phyloP scores from a whole-genome alignment of 805 yeast species.

The Pichia heedii region DNA sequence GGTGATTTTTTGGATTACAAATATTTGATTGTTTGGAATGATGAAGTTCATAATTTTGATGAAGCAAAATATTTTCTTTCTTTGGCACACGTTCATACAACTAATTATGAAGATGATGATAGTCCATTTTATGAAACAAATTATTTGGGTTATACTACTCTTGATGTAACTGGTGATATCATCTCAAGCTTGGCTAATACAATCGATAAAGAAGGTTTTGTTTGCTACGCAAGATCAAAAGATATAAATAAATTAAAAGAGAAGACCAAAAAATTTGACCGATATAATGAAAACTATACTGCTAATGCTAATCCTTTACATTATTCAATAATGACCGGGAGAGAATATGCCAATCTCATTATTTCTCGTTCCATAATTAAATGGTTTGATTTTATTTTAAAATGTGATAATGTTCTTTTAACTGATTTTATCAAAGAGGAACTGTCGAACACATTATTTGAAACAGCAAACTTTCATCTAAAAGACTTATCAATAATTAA shows the following conservation, averaged over 20 bases:
- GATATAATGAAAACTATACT: neutral
- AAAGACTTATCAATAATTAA: neutral
- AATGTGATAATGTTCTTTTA: slow-evolving; percentile 29
- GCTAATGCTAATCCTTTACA: slow-evolving; percentile 36
- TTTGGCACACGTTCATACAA: slow-evolving; percentile 1
- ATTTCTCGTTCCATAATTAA: slow-evolving; percentile 35
- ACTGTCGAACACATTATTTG: slow-evolving; percentile 38
- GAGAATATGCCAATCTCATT: slow-evolving; percentile 43
- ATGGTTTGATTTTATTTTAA: slow-evolving; percentile 41
- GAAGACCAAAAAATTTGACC: neutral
- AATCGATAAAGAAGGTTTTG: slow-evolving; percentile 44
- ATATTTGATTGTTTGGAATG: slow-evolving; percentile 64
- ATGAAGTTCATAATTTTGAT: slow-evolving; percentile 57
- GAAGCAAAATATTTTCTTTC: slow-evolving; percentile 16
- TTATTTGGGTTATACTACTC: slow-evolving; percentile 1
- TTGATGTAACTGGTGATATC: slow-evolving; percentile 1
- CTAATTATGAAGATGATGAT: slow-evolving; percentile 1
- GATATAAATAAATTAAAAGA: slow-evolving; percentile 12
- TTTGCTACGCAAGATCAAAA: slow-evolving; percentile 31
- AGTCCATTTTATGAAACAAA: slow-evolving; percentile 5
- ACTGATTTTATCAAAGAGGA: slow-evolving; percentile 32
- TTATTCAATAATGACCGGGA: slow-evolving; percentile 42
- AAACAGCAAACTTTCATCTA: slow-evolving; percentile 17
- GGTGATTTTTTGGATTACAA: slow-evolving; percentile 22
- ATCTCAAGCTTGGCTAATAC: slow-evolving; percentile 28